Conservation (phyloP, 2,329 filamentous ascomycete genomes). For the Claviceps paspali region DNA sequence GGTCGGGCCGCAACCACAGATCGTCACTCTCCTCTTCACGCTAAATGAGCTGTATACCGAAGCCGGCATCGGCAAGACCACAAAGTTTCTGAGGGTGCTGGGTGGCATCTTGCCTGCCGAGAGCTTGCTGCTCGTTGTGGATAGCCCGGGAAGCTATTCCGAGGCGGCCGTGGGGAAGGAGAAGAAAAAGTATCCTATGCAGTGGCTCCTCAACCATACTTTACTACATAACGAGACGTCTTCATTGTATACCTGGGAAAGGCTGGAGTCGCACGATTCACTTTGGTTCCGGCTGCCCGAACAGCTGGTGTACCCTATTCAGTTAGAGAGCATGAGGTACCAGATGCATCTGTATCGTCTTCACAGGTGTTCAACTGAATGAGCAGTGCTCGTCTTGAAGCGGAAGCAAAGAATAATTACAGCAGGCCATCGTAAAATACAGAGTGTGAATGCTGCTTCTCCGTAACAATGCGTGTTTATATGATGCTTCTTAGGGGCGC, state of each 20-base stretch:
- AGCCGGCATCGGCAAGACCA: slow-evolving; percentile 57
- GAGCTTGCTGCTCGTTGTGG: slow-evolving; percentile 67
- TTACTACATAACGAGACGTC: slow-evolving; percentile 35
- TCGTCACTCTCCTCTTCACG: slow-evolving; percentile 83
- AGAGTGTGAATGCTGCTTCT: too few species aligned
- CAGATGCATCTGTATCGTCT: slow-evolving; percentile 69
- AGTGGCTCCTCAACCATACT: slow-evolving; percentile 77
- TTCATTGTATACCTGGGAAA: slow-evolving; percentile 47
- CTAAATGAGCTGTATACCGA: slow-evolving; percentile 86
- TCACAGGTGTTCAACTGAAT: slow-evolving; percentile 1
- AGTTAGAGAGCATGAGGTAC: slow-evolving; percentile 87
- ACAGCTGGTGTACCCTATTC: slow-evolving; percentile 61
- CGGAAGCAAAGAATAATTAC: neutral
- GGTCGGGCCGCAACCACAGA: slow-evolving; percentile 21
- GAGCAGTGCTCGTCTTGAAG: neutral
- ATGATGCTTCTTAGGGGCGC: neutral
- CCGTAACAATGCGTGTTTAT: too few species aligned
- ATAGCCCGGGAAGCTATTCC: slow-evolving; percentile 88
- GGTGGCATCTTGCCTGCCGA: slow-evolving; percentile 41
- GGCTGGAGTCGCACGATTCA: slow-evolving; percentile 60
- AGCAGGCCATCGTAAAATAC: neutral
- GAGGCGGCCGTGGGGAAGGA: slow-evolving; percentile 55
- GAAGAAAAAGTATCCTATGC: slow-evolving; percentile 70
- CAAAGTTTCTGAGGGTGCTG: slow-evolving; percentile 56
- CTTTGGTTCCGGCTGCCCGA: slow-evolving; percentile 68